These are phyloP conservation scores for Spathaspora gorwiae DNA, from an alignment of 805 yeast genomes.

Conservation along the genomic window DNA sequence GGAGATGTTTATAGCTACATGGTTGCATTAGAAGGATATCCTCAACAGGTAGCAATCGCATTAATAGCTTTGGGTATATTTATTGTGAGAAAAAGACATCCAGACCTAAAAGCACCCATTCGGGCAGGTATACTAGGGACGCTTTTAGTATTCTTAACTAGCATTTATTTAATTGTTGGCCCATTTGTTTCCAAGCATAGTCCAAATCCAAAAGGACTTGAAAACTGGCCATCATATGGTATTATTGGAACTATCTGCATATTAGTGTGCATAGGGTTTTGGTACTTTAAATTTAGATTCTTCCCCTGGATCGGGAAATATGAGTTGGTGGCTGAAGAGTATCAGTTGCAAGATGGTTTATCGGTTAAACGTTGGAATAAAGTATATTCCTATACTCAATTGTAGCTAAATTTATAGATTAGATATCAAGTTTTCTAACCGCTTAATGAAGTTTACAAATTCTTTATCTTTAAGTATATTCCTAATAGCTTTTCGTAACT, in stretches of 20 bases:
- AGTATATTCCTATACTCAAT: slow-evolving; percentile 6
- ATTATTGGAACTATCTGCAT: slow-evolving; percentile 42
- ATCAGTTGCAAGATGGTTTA: slow-evolving; percentile 52
- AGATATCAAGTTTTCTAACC: slow-evolving; percentile 8
- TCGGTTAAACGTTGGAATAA: slow-evolving; percentile 54
- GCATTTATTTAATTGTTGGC: slow-evolving; percentile 45
- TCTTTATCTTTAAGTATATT: slow-evolving; percentile 6
- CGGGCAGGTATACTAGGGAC: slow-evolving; percentile 49
- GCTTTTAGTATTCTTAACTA: slow-evolving; percentile 39
- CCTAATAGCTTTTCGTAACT: slow-evolving; percentile 1
- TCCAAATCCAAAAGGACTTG: slow-evolving; percentile 39
- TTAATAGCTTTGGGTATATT: slow-evolving; percentile 56
- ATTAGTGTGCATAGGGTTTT: slow-evolving; percentile 43
- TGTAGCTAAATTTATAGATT: slow-evolving; percentile 2
- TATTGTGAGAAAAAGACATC: slow-evolving; percentile 46
- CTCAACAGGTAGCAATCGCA: slow-evolving; percentile 45
- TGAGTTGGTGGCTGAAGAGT: slow-evolving; percentile 36
- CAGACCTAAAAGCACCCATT: slow-evolving; percentile 47
- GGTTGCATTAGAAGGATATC: slow-evolving; percentile 50
- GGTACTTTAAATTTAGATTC: slow-evolving; percentile 49
- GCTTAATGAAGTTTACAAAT: slow-evolving; percentile 8
- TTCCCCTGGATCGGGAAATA: slow-evolving; percentile 47
- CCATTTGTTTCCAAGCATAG: slow-evolving; percentile 39
- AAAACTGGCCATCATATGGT: slow-evolving; percentile 47
- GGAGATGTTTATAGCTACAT: slow-evolving; percentile 51